phyloP scores from a whole-genome alignment of 1,284 basidiomycete species.

The Cryptococcus deneoformans region DNA sequence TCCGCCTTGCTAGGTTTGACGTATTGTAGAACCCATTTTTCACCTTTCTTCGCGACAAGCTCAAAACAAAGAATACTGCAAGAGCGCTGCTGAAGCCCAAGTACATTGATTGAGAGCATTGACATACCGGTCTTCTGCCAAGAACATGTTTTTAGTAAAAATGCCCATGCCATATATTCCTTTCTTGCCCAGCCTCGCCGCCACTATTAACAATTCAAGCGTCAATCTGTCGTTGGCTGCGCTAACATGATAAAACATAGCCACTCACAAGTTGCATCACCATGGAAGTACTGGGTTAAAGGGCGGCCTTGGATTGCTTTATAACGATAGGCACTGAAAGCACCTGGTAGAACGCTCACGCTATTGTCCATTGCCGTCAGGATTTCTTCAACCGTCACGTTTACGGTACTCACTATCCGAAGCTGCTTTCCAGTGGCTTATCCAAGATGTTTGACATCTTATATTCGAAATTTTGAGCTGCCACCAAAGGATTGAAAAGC shows the following conservation, averaged over 20 bases:
- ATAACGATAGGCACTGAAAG: conserved; percentile 92
- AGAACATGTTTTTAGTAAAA: conserved; percentile 79
- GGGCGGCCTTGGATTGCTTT: conserved; percentile 89
- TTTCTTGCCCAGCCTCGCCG: conserved; percentile 86
- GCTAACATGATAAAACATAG: not conserved
- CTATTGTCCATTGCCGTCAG: conserved; percentile 13
- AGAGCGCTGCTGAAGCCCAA: not conserved
- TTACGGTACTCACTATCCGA: conserved; percentile 61
- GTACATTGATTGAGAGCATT: not conserved
- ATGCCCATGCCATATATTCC: conserved; percentile 98
- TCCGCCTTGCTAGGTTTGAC: conserved; percentile 96
- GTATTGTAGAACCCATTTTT: conserved; percentile 86
- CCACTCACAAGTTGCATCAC: conserved; percentile 72
- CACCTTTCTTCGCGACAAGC: conserved; percentile 83
- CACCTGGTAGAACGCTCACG: conserved; percentile 91
- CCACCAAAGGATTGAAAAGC: conserved; percentile 81
- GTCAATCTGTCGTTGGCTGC: not conserved
- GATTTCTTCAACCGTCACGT: not conserved
- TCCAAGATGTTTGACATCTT: conserved; percentile 94
- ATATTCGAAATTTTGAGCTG: conserved; percentile 98
- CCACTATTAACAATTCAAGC: conserved; percentile 52
- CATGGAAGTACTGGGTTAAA: conserved; percentile 97
- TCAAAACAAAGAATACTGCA: conserved; percentile 86
- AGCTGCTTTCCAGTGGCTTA: conserved; percentile 84
- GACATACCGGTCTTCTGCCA: conserved; percentile 76